Evolutionary conservation across 352 stramenopile species (phyloP).

Genomic region (Phytophthora lateralis): DNA sequence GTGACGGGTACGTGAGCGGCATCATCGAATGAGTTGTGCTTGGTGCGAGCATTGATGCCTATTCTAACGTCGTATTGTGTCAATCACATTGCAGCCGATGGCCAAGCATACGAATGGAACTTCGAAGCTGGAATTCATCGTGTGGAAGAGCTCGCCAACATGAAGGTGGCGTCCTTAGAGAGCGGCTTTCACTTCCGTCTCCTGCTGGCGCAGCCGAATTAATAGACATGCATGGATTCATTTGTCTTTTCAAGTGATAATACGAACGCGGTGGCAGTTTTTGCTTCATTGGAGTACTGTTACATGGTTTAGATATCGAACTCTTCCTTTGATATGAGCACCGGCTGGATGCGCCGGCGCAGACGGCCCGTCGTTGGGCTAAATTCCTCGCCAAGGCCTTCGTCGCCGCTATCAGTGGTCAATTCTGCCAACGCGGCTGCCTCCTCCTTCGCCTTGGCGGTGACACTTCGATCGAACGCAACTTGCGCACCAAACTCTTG

Average conservation of each 20-base stretch:
- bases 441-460: conserved; percentile 23
- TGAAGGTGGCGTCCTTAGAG: conserved; percentile 64
- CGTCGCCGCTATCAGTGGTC: conserved; percentile 26
- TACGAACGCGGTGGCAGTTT: conserved; percentile 21
- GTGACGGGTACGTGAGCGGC: conserved; percentile 46
- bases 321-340: conserved; percentile 57
- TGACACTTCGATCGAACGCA: conserved; percentile 47
- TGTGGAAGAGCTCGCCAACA: conserved; percentile 41
- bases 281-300: conserved; percentile 31
- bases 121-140: conserved; percentile 60
- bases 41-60: conserved; percentile 2
- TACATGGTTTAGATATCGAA: conserved; percentile 60
- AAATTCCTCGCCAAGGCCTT: conserved; percentile 30
- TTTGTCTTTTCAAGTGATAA: conserved; percentile 9
- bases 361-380: conserved; percentile 39
- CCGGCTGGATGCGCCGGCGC: conserved; percentile 59
- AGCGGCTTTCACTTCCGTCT: conserved; percentile 79
- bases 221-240: conserved; percentile 13
- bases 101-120: conserved; percentile 77
- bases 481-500: conserved; percentile 51
- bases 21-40: not conserved
- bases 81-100: conserved; percentile 40
- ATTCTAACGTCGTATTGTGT: conserved; percentile 3
- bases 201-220: conserved; percentile 47
- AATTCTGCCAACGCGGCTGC: conserved; percentile 22